Percentiles rank a stretch among this genome's conserved stretches.
Evolutionary conservation across 1,284 basidiomycete species (phyloP).

Genomic region (Kwoniella shivajii): DNA sequence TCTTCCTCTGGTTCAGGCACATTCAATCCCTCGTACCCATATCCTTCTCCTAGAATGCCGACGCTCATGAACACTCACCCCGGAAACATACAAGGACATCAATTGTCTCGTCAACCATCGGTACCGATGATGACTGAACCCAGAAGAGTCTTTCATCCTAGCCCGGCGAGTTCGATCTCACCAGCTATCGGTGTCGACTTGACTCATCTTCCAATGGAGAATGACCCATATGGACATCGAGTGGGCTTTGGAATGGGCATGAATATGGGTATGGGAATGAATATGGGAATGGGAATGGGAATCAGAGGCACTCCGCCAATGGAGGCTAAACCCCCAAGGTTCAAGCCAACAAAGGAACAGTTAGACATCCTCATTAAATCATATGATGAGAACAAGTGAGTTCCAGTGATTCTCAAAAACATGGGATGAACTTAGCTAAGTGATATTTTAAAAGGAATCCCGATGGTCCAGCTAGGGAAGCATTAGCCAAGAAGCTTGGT

Average conservation of each 20-base stretch:
- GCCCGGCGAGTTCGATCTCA: slow-evolving; percentile 11
- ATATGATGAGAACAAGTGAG: slow-evolving; percentile 41
- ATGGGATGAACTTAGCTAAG: not conserved
- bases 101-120: slow-evolving; percentile 8
- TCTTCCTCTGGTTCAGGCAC: slow-evolving; percentile 2
- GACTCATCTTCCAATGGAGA: slow-evolving; percentile 3
- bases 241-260: slow-evolving; percentile 2
- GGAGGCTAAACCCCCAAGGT: slow-evolving; percentile 33
- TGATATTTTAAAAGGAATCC: slow-evolving; percentile 28
- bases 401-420: not conserved
- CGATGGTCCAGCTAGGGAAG: slow-evolving; percentile 30
- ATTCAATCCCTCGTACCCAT: slow-evolving; percentile 7
- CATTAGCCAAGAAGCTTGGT: slow-evolving; percentile 31
- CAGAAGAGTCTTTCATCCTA: slow-evolving; percentile 19
- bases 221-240: not conserved
- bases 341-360: slow-evolving; percentile 43
- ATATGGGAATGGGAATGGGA: slow-evolving; percentile 5
- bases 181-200: slow-evolving; percentile 11
- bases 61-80: slow-evolving; percentile 4
- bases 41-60: slow-evolving; percentile 8
- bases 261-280: slow-evolving; percentile 5
- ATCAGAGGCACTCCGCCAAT: slow-evolving; percentile 1
- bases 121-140: slow-evolving; percentile 7
- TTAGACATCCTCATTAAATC: slow-evolving; percentile 34
- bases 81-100: not conserved